Evolutionary conservation across 164 flowering plant genomes (phyloP), one percentile per base, ranked within the genome.

Genomic region (Dillenia suffruticosa): DNA sequence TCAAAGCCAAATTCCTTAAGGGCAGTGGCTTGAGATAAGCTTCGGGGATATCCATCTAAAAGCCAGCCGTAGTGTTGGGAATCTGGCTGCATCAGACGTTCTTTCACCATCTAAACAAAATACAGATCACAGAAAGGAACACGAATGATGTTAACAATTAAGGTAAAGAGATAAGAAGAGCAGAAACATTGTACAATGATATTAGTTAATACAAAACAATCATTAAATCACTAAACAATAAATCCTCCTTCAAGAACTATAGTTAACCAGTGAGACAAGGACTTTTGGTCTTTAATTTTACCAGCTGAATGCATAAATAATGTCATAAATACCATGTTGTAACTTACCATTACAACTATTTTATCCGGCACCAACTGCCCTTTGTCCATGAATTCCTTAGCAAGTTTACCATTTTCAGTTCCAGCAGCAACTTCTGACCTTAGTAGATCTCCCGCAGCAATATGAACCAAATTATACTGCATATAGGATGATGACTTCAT

Each of bases 21-120:
- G 19, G 97, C 97, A 64, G 64, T 70, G 44, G 99, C 97, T 78
- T 95, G 99, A 16, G 99, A 95, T 68, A 54, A 70, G 76, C 99
- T 95, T 68, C 99, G 75, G 10, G 97, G 99, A 54, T 92, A 95
- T 71, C 99, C 99, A 84, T 95, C 99, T 71, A 95, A 82, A 72
- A 95, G 97, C 99, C 99, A 95, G 9, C 99, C 99, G 19, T 80
- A 84, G 70, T 84, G 85, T 65, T 57, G 77, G 62, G 97, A 86
- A 77, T 95, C 97, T 19, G 78, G 71, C 69, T 77, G 81, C 45
- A 62, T 69, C 8, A 95, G 74, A 7, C 99, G 96, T 16, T 92
- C 97, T 76, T 85, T 92, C 64, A 95, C 97, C 97, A 95, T 95
- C 99, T 94, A 70, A 56, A 72, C 43, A 19, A 48, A 44, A 55